A percentile compares a stretch with the other conserved stretches of the same genome.
Evolutionary conservation across 345 rosid species (phyloP).

Genomic region (Jatropha curcas): DNA sequence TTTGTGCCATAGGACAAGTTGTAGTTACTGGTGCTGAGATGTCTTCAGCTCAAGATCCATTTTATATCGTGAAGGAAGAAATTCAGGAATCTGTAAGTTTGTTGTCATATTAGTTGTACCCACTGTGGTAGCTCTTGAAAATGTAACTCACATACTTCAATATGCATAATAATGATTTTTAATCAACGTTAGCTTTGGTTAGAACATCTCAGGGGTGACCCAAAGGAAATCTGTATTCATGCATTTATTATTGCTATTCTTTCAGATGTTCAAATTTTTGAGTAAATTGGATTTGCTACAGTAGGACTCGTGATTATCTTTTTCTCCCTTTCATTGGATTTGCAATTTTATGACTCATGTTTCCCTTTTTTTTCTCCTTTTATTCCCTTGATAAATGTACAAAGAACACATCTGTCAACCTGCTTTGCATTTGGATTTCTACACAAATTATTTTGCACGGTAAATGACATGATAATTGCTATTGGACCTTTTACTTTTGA

Average conservation of each 20-base stretch:
- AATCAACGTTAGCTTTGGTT: neutral
- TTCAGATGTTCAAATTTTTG: neutral
- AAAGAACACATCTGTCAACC: neutral
- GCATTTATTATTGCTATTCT: neutral
- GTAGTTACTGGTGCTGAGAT: slow-evolving; percentile 25
- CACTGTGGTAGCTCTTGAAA: neutral
- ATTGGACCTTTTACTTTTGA: neutral
- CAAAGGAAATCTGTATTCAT: neutral
- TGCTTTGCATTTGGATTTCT: neutral
- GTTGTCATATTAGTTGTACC: neutral
- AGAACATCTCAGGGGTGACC: neutral
- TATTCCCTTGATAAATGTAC: too few species aligned
- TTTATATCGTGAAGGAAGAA: slow-evolving; percentile 96
- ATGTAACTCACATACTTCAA: too few species aligned
- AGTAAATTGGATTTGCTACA: neutral
- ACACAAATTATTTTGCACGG: neutral
- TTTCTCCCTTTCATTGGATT: neutral
- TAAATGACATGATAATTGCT: neutral
- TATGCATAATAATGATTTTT: neutral
- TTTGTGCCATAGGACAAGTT: neutral
- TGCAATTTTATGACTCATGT: neutral
- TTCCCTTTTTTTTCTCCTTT: too few species aligned
- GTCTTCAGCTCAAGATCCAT: slow-evolving; percentile 99
- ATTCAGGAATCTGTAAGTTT: slow-evolving; percentile 91
- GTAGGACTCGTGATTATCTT: neutral